Conservation (phyloP, 2,329 filamentous ascomycete species). For the Colletotrichum sojae region DNA sequence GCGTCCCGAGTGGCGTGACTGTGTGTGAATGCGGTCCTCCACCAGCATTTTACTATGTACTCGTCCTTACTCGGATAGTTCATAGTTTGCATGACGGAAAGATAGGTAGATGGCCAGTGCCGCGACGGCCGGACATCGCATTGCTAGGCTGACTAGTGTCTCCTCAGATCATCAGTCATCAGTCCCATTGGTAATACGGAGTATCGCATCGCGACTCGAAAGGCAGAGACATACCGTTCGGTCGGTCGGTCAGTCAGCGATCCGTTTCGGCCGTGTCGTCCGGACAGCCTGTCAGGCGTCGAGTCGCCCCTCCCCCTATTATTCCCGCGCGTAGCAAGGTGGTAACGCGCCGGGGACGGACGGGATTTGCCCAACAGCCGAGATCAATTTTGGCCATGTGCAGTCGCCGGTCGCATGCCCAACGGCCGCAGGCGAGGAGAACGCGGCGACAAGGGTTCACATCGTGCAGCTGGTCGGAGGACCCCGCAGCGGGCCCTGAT, state of each 20-base stretch:
- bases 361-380: conserved; percentile 34
- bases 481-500: no score
- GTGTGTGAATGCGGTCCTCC: no score
- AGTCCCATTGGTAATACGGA: no score
- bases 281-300: conserved; percentile 22
- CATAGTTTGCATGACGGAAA: conserved; percentile 2
- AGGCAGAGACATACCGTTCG: neutral
- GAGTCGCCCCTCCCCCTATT: conserved; percentile 24
- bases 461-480: no score
- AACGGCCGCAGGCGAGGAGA: neutral
- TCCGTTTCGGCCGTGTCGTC: conserved; percentile 33
- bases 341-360: conserved; percentile 26
- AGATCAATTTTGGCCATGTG: conserved; percentile 8
- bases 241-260: conserved; percentile 26
- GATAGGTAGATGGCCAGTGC: conserved; percentile 16
- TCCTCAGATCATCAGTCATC: no score
- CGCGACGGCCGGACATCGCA: neutral
- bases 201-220: neutral
- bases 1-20: neutral
- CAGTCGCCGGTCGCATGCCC: neutral
- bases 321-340: conserved; percentile 28
- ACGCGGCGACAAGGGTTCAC: conserved; percentile 11
- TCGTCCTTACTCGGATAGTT: neutral
- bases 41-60: neutral
- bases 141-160: no score